These are phyloP conservation scores for Yarrowia galli DNA, from an alignment of 1,139 yeast species.

Conservation along the genomic window DNA sequence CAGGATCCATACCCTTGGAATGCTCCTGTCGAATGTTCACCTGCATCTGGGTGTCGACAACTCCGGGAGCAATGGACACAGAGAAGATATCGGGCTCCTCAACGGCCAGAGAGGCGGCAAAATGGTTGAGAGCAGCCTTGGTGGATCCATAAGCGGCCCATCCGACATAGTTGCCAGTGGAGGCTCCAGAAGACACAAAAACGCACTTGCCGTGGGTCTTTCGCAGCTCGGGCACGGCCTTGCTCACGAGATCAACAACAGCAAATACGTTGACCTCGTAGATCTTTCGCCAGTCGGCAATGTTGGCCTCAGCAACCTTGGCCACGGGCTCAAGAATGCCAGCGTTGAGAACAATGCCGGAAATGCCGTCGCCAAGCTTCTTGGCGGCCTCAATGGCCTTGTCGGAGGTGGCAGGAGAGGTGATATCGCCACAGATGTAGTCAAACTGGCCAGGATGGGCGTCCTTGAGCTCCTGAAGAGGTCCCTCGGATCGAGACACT, in stretches of 20 bases:
- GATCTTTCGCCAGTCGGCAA: constrained; percentile 65
- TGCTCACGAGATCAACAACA: constrained; percentile 63
- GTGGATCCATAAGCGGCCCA: constrained; percentile 94
- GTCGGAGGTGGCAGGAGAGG: constrained; percentile 54
- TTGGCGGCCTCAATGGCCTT: constrained; percentile 60
- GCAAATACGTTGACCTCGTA: constrained; percentile 85
- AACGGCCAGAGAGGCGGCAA: constrained; percentile 67
- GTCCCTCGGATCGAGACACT: constrained; percentile 68
- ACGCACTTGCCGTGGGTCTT: constrained; percentile 66
- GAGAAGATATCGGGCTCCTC: constrained; percentile 70
- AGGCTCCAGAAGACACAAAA: constrained; percentile 88
- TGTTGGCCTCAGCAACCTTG: constrained; percentile 58
- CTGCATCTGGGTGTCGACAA: constrained; percentile 91
- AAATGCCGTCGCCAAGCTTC: constrained; percentile 62
- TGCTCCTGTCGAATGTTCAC: constrained; percentile 66
- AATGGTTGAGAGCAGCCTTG: constrained; percentile 86
- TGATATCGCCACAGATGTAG: constrained; percentile 67
- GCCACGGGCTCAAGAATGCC: constrained; percentile 86
- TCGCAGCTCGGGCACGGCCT: constrained; percentile 66
- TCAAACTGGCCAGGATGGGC: constrained; percentile 40
- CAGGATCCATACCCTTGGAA: constrained; percentile 64
- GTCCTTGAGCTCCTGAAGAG: constrained; percentile 54
- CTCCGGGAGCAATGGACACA: constrained; percentile 89
- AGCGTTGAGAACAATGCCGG: constrained; percentile 83
- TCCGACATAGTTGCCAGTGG: constrained; percentile 64